A percentile compares a stretch with the other conserved stretches of the same genome.
These are phyloP conservation scores for Septoria petroselini DNA, from an alignment of 2,329 filamentous ascomycete species.

Conservation along the genomic window DNA sequence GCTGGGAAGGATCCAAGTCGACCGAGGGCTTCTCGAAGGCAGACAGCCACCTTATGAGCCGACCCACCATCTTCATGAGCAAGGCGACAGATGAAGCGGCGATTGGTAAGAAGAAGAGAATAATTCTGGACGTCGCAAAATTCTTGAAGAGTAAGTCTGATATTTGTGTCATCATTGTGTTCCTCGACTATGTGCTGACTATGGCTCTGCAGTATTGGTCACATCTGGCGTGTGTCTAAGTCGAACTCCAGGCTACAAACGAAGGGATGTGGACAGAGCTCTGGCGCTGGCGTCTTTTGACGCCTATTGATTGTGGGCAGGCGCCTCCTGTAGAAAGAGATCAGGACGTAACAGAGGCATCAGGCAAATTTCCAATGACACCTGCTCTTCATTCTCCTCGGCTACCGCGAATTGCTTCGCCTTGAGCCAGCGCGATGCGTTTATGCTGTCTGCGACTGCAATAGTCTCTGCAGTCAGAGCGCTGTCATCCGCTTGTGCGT, in stretches of 20 bases:
- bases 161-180: background rate
- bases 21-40: background rate
- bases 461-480: too few relatives aligned
- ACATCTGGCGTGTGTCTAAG: conserved; percentile 44
- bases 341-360: too few relatives aligned
- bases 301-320: conserved; percentile 17
- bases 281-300: conserved; percentile 34
- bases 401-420: too few relatives aligned
- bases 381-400: too few relatives aligned
- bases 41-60: background rate
- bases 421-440: too few relatives aligned
- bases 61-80: background rate
- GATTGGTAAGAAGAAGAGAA: conserved; percentile 34
- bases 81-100: background rate
- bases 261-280: conserved; percentile 44
- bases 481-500: too few relatives aligned
- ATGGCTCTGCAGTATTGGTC: conserved; percentile 31
- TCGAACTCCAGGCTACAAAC: conserved; percentile 45
- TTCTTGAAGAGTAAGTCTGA: conserved; percentile 44
- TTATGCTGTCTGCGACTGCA: too few relatives aligned
- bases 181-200: conserved; percentile 11
- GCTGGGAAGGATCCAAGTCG: background rate
- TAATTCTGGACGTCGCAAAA: conserved; percentile 45
- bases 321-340: background rate
- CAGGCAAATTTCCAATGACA: too few relatives aligned